Conservation (phyloP, 164 flowering plant genomes). For the Piper longum region DNA sequence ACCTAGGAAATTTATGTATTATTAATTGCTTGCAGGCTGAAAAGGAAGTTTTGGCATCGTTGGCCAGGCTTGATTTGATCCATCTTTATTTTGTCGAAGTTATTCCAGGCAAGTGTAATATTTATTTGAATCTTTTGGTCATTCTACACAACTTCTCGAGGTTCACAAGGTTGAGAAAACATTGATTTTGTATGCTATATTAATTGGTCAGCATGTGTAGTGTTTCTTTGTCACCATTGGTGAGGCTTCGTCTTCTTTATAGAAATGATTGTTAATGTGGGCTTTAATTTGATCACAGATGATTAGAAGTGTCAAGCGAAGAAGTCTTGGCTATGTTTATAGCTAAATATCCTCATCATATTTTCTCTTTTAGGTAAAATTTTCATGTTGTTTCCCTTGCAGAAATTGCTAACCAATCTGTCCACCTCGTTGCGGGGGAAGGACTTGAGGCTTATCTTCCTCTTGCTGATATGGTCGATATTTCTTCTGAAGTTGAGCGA, state of each 20-base stretch:
- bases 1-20: not conserved
- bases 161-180: too few relatives aligned
- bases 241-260: too few relatives aligned
- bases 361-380: not conserved
- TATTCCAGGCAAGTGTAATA: slow-evolving; percentile 48
- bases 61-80: slow-evolving; percentile 63
- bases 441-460: slow-evolving; percentile 95
- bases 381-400: slow-evolving; percentile 4
- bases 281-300: not conserved
- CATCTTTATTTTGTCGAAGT: slow-evolving; percentile 41
- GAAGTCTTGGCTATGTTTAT: not conserved
- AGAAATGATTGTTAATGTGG: not conserved
- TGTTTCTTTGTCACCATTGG: too few relatives aligned
- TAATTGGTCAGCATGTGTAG: too few relatives aligned
- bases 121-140: not conserved
- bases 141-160: not conserved
- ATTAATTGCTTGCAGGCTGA: slow-evolving; percentile 45
- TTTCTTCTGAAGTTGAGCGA: slow-evolving; percentile 74
- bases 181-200: too few relatives aligned
- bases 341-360: not conserved
- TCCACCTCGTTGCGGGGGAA: slow-evolving; percentile 86
- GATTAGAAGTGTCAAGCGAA: not conserved
- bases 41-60: slow-evolving; percentile 72
- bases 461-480: slow-evolving; percentile 85
- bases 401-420: slow-evolving; percentile 75